Conservation (phyloP, 352 stramenopile species). For the Phytophthora chlamydospora region DNA sequence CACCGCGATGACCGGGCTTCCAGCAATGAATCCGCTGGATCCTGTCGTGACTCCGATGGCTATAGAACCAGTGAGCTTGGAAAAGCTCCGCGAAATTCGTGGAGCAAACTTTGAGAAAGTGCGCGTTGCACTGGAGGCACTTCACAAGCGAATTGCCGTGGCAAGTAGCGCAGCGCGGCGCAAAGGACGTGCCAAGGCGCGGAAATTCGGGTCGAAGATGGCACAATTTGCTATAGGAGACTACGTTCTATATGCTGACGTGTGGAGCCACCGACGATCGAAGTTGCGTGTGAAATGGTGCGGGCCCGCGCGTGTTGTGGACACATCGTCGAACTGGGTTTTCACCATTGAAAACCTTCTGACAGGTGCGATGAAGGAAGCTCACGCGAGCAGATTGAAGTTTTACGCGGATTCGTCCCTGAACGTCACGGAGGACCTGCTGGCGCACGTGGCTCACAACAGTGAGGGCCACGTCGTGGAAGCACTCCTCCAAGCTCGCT, state of each 20-base stretch:
- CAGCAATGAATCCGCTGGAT: constrained; percentile 4
- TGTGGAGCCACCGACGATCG: constrained; percentile 16
- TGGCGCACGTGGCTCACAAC: constrained; percentile 22
- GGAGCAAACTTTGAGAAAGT: not conserved
- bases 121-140: not conserved
- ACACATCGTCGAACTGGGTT: constrained; percentile 22
- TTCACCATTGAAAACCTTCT: constrained; percentile 19
- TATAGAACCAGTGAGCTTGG: not conserved
- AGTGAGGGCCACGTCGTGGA: constrained; percentile 26
- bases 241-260: constrained; percentile 30
- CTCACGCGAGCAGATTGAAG: constrained; percentile 15
- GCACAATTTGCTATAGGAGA: constrained; percentile 27
- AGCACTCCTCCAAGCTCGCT: constrained; percentile 1
- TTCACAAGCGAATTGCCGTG: constrained; percentile 9
- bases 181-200: constrained; percentile 1
- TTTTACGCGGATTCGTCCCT: constrained; percentile 22
- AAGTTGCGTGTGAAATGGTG: constrained; percentile 27
- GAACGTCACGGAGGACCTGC: constrained; percentile 19
- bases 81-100: constrained; percentile 1
- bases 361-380: constrained; percentile 14
- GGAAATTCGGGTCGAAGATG: no score
- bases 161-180: not conserved
- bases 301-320: constrained; percentile 18
- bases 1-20: constrained; percentile 28
- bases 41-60: constrained; percentile 1